Conservation (phyloP, 176 grass and related monocot genomes). For the Oryza rufipogon region DNA sequence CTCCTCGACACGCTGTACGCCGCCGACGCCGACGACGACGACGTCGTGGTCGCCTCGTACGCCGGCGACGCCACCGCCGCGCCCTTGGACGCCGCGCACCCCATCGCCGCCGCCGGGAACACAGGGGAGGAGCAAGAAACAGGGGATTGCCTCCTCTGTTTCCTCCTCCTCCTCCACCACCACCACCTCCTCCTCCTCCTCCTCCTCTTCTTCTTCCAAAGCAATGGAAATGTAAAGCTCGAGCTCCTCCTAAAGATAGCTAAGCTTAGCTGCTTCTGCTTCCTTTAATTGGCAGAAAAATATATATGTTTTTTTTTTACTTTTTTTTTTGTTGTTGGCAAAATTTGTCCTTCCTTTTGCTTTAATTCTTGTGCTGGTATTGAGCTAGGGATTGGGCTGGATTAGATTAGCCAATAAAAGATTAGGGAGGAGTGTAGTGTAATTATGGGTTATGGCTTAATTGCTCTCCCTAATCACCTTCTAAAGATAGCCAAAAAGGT, state of each 20-base stretch:
- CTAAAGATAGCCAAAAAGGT: slow-evolving; percentile 36
- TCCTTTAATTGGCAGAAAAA: slow-evolving; percentile 50
- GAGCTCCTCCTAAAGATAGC: slow-evolving; percentile 57
- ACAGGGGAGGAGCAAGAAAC: slow-evolving; percentile 47
- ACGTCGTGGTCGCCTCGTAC: slow-evolving; percentile 36
- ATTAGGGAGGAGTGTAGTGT: slow-evolving; percentile 38
- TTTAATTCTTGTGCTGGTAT: slow-evolving; percentile 48
- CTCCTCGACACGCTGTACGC: slow-evolving; percentile 36
- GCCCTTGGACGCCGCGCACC: slow-evolving; percentile 73
- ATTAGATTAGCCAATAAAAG: slow-evolving; percentile 7
- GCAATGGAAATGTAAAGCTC: slow-evolving; percentile 28
- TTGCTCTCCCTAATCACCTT: not conserved
- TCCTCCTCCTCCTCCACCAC: slow-evolving; percentile 28
- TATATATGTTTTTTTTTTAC: no score
- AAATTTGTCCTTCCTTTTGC: slow-evolving; percentile 37
- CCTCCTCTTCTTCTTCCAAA: slow-evolving; percentile 11
- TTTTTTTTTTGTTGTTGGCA: not conserved
- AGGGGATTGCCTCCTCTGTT: slow-evolving; percentile 49
- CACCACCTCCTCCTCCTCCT: not conserved
- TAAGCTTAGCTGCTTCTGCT: not conserved
- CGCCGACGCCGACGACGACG: slow-evolving; percentile 1
- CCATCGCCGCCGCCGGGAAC: slow-evolving; percentile 55
- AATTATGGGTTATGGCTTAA: not conserved
- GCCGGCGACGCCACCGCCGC: slow-evolving; percentile 51
- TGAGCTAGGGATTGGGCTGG: not conserved